Base-by-base conservation (phyloP, 495 filamentous ascomycete genomes). In the Viridothelium virens region DNA sequence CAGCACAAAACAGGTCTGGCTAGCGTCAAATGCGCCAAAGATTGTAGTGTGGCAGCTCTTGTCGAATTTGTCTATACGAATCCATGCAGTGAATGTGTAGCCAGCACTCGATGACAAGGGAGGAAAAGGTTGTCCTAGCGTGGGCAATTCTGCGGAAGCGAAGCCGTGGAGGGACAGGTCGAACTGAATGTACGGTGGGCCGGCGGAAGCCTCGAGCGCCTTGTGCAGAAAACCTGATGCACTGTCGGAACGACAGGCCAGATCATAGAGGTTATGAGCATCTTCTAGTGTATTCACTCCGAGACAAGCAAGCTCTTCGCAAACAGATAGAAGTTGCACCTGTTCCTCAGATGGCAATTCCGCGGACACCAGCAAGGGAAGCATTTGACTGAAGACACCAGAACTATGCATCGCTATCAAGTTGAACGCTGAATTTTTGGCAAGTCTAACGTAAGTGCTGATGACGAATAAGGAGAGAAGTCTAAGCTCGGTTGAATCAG, bases 21-120 rank as follows among this genome's bases (percentile, higher is more conserved):
- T 91, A 0, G 88, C 80, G 77, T 98, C 94, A 75, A 96, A 97
- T 11, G 92, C 91, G 3, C 94, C 94, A 76, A 98, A 98, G 6
- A 98, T 81, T 2, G 94, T 98, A 1, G 94, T 97, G 76, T 97
- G 95, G 14, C 89, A 87, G 38, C 82, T 85, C 1, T 82, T 73
- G 74, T 98, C 94, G 77, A 94, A 97, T 56, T 85, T 80, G 71
- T 96, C 90, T 63, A 97, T 85, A 50, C 87, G 85, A 25, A 96
- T 82, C 94, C 94, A 98, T 3, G 88, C 84, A 50, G 89, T 82
- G 66, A 97, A 86, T 1, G 91, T 96, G 77, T 96, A 98, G 16
- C 94, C 94, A 46, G 81, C 76, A 34, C 85, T 84, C 16, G 88
- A 86, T 18, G 85, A 82, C 39, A 82, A 79, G 14, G 89, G 88